These are phyloP conservation scores for Mariannaea elegans DNA, from an alignment of 2,329 filamentous ascomycete species.

Conservation along the genomic window DNA sequence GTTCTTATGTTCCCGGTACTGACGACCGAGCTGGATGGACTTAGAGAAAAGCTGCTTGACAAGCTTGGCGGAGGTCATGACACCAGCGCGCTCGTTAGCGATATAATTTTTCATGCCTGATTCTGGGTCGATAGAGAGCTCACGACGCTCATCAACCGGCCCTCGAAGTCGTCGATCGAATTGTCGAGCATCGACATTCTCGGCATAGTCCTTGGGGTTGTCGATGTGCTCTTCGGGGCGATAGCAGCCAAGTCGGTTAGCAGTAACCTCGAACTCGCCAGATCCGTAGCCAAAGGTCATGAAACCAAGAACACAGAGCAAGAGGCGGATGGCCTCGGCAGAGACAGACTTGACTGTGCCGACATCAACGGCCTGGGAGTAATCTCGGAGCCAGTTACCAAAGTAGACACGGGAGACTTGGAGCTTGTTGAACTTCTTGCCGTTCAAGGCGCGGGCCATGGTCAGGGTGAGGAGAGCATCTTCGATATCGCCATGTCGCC, in stretches of 20 bases:
- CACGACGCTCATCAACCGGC: conserved; percentile 79
- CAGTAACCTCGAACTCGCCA: conserved; percentile 84
- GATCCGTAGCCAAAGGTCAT: conserved; percentile 88
- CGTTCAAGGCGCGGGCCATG: conserved; percentile 60
- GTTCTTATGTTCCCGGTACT: conserved; percentile 67
- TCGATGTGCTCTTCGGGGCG: conserved; percentile 79
- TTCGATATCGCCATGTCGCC: conserved; percentile 92
- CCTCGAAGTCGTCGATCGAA: conserved; percentile 85
- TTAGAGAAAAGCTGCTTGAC: conserved; percentile 77
- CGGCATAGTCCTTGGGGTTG: conserved; percentile 88
- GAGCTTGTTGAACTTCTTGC: conserved; percentile 88
- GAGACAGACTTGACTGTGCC: conserved; percentile 92
- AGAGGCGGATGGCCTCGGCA: conserved; percentile 87
- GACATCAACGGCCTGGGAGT: conserved; percentile 93
- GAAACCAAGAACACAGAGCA: conserved; percentile 90
- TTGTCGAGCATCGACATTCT: conserved; percentile 83
- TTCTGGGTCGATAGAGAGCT: conserved; percentile 79
- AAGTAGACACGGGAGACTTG: conserved; percentile 92
- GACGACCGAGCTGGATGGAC: conserved; percentile 82
- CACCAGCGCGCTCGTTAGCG: conserved; percentile 79
- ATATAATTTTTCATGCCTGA: conserved; percentile 94
- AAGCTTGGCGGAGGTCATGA: conserved; percentile 83
- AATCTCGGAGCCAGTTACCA: conserved; percentile 94
- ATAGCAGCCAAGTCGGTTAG: conserved; percentile 84
- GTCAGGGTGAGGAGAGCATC: conserved; percentile 82